Percentiles rank a stretch among this genome's conserved stretches.
Conservation (phyloP, 2,329 filamentous ascomycete species). For the Fusarium mundagurra region DNA sequence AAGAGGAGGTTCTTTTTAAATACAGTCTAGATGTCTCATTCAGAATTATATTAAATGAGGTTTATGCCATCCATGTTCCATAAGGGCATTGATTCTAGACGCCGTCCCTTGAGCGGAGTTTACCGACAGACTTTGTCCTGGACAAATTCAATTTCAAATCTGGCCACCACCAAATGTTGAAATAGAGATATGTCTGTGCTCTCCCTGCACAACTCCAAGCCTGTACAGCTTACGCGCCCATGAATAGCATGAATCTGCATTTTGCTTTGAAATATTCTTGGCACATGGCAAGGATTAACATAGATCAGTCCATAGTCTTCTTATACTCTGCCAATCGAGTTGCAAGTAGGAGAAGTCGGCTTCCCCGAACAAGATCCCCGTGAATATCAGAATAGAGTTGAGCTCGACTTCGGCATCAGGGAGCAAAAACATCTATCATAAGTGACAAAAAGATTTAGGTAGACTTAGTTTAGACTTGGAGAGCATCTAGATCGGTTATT, state of each 20-base stretch:
- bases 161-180: neutral
- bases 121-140: neutral
- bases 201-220: neutral
- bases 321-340: neutral
- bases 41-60: neutral
- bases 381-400: neutral
- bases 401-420: neutral
- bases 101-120: neutral
- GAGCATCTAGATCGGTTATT: neutral
- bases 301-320: neutral
- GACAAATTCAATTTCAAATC: neutral
- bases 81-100: too few relatives aligned
- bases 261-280: neutral
- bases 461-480: accelerated
- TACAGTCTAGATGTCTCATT: neutral
- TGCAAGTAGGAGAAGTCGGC: neutral
- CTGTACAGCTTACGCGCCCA: neutral
- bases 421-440: accelerated
- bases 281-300: neutral
- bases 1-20: neutral
- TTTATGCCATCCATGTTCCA: neutral
- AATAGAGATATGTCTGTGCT: neutral
- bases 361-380: neutral
- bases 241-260: accelerated
- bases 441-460: neutral